Base-by-base conservation (phyloP, 2,329 filamentous ascomycete genomes). In the Aspergillus eucalypticola region DNA sequence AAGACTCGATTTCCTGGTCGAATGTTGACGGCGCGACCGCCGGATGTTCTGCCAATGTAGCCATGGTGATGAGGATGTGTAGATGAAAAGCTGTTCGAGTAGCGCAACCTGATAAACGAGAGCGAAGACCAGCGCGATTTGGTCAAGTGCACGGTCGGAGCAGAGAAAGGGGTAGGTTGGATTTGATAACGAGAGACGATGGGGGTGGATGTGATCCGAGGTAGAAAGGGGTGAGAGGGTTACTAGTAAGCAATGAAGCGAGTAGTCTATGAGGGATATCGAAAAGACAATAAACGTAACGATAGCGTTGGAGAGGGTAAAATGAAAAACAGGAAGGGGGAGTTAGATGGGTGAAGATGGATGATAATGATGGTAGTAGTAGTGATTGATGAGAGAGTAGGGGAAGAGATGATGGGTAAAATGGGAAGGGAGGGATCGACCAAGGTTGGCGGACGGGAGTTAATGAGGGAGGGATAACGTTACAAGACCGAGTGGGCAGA, bases 1-100 rank as follows among this genome's bases (percentile, higher is more conserved):
- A 81, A 17, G 76, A 73, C 62, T 81, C 79, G 65, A 80, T 75
- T 53, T 81, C 78, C 61, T 76, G 73, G 56, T 81, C 79, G 62
- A 78, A 79, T 23, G 69, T 66, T 29, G 70, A 66, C 10, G 70
- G 66, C 35, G 72, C 63, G 56, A 72, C 60, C 35, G 60, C 60
- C 21, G 72, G 72, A 51, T 73, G 67, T 62, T 76, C 74, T 60
- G 73, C 69, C 54, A 77, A 68, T 51, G 74, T 73, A 61, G 73
- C 72, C 73, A 76, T 76, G 60, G n/a, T 60, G 49, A 53, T 21
- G 35, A 39, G 39, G 51, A 17, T 27, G 51, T 56, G 55, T 55
- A 35, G 32, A 5, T 35, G 51, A n/a, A 42, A 51, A 27, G n/a
- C 27, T 27, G 32, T 27, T 41, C 19, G 17, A 59, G 27, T 35